Evolutionary conservation across 2,329 filamentous ascomycete species (phyloP).

Genomic region (Fusarium sulawesiense): DNA sequence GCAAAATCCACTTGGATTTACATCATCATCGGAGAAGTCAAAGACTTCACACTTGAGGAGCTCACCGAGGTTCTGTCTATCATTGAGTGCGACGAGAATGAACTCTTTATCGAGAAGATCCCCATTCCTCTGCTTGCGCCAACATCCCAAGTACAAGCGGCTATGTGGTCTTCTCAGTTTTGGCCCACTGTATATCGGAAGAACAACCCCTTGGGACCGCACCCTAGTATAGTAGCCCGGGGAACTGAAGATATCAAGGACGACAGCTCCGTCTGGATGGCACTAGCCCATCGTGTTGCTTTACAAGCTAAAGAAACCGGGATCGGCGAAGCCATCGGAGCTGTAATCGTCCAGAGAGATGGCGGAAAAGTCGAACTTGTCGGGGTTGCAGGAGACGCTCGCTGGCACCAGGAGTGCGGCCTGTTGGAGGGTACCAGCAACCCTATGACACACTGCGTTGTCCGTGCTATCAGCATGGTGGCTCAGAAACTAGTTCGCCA

Average conservation of each 20-base stretch:
- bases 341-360: constrained; percentile 77
- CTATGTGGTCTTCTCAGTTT: constrained; percentile 78
- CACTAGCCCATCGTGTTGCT: constrained; percentile 73
- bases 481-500: constrained; percentile 72
- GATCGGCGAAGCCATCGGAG: constrained; percentile 77
- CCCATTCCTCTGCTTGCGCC: constrained; percentile 79
- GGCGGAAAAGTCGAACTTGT: constrained; percentile 67
- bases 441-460: constrained; percentile 80
- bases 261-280: constrained; percentile 74
- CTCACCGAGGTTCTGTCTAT: constrained; percentile 60
- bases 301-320: constrained; percentile 66
- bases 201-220: constrained; percentile 86
- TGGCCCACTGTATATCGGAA: constrained; percentile 90
- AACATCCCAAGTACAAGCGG: constrained; percentile 79
- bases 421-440: constrained; percentile 68
- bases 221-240: constrained; percentile 78
- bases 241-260: constrained; percentile 75
- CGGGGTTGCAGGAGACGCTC: constrained; percentile 80
- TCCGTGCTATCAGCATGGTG: constrained; percentile 86
- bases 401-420: constrained; percentile 69
- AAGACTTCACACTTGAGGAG: constrained; percentile 64
- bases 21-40: constrained; percentile 65
- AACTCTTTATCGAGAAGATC: constrained; percentile 70
- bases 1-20: constrained; percentile 71
- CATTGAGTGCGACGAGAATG: constrained; percentile 63